Evolutionary conservation across 2,329 filamentous ascomycete species (phyloP), one percentile per base, ranked within the genome.

Genomic region (Ophiostoma ulmi): DNA sequence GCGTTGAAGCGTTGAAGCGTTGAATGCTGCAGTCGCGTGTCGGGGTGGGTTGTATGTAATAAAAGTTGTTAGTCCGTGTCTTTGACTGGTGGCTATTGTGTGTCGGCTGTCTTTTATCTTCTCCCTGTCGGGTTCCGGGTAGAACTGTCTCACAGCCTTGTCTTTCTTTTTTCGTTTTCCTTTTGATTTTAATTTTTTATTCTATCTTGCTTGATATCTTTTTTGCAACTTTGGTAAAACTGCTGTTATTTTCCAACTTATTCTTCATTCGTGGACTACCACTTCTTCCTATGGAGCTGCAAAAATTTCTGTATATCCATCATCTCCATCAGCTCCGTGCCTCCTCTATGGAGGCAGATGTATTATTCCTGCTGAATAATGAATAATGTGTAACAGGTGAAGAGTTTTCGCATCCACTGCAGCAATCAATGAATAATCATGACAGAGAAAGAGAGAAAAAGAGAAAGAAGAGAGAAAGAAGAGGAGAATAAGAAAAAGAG

Each of bases 391-490:
- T 26, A 14, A 58, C 22, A 63, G 58, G 58, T 35, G 58, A 35
- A 63, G 58, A 61, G 55, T 61, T 20, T 61, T 63, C 58, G 58
- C 58, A 26, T 63, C 58, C 58, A 63, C 58, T 7, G 26, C 26
- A 63, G 22, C 6, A 48, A 17, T 17, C 17, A n/a, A 31, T 31
- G 31, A 31, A 31, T 31, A 31, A 31, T 31, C 31, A 31, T 3
- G 31, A 31, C 31, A 31, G 31, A 31, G 31, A 31, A 31, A 3
- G 31, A 31, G 31, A 3, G 31, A 31, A 31, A 3, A 31, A 4
- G 2, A 31, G 4, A n/a, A n/a, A n/a, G n/a, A 31, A 3, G 31
- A 31, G 31, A 3, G 31, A 31, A 31, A 3, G 2, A 31, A 4
- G 2, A 31, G 4, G 31, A 3, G 31, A 3, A 31, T 0, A 31